Base-by-base conservation (phyloP, 805 yeast genomes). In the Naumovozyma dairenensis region DNA sequence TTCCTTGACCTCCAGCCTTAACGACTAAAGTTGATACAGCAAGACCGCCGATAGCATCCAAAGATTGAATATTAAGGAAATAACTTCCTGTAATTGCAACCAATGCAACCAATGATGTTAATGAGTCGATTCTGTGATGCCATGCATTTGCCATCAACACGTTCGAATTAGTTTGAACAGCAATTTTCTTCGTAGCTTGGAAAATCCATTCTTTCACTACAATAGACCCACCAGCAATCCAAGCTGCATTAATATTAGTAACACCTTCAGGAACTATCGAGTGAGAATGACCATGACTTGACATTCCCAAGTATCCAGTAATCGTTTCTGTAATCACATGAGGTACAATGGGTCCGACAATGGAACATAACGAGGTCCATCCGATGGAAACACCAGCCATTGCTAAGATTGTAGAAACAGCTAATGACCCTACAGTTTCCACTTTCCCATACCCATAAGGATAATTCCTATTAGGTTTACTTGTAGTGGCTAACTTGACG, bases 141-240 rank as follows among this genome's bases (percentile, higher is more conserved):
- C 96, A 89, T 3, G 97, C 97, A 52, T 89, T 89, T 3, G 97
- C 97, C 26, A 83, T 75, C 31, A 89, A 67, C 4, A 89, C 96
- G 42, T 84, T 83, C 1, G 95, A 83, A 49, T 82, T 80, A 20
- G 83, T 71, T 37, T 71, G 63, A 33, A 66, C 63, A 2, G 96
- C 97, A 14, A 89, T 74, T 41, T 74, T 72, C 59, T 77, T 69
- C 0, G 97, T 89, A n/a, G 81, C 79, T 36, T 74, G 72, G 61
- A 72, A 89, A 28, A 89, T 72, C 70, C 92, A 72, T 58, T 89
- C 97, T 51, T 89, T 89, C 24, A 85, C 71, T 6, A 67, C 72
- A 39, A 89, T 83, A 1, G 94, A 83, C 0, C 75, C 94, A 37
- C 81, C 74, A 0, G 97, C 96, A 29, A 89, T 68, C 92, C 94